Evolutionary conservation across 805 yeast species (phyloP), one percentile per base, ranked within the genome.

Genomic region (Blastobotrys robertii): DNA sequence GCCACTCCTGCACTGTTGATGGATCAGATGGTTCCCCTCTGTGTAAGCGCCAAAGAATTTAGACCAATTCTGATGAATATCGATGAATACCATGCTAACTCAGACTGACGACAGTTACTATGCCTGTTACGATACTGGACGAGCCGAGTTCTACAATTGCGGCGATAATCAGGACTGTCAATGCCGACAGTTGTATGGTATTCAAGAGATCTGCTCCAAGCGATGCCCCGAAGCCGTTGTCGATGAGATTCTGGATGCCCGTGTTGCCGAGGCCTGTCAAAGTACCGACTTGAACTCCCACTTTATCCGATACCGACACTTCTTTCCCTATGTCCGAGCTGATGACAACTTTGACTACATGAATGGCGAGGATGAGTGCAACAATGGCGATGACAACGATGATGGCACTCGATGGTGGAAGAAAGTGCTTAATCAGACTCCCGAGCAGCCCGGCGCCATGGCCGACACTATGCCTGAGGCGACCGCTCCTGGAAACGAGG

Each of bases 331-430:
- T 25, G 15, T 19, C 16, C n/a, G 32, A 37, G 11, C 31, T 36
- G 33, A 33, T 12, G 38, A 14, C 11, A 16, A 30, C 34, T 7
- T 30, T 22, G 25, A 34, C 38, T 11, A 16, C 7, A 33, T 14
- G 8, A 12, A 40, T 13, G 34, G 11, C 22, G 39, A 37, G 9
- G 30, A 12, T 10, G 43, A 41, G 29, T 41, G 43, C 22, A 39
- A 41, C 28, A 41, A 41, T 41, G 43, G 43, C 9, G 39, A 39
- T 12, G 43, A 41, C 11, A 35, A 25, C 12, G 43, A 41, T 13
- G 43, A 41, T 29, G 43, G 43, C 4, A 34, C 34, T 10, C 22
- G 32, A 12, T 41, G 43, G 43, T 19, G 25, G 25, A 19, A 19
- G 25, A 19, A 19, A 6, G 25, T 19, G 25, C 25, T 19, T 6